Conservation (phyloP, 2,329 filamentous ascomycete genomes). For the Westerdykella sp. region DNA sequence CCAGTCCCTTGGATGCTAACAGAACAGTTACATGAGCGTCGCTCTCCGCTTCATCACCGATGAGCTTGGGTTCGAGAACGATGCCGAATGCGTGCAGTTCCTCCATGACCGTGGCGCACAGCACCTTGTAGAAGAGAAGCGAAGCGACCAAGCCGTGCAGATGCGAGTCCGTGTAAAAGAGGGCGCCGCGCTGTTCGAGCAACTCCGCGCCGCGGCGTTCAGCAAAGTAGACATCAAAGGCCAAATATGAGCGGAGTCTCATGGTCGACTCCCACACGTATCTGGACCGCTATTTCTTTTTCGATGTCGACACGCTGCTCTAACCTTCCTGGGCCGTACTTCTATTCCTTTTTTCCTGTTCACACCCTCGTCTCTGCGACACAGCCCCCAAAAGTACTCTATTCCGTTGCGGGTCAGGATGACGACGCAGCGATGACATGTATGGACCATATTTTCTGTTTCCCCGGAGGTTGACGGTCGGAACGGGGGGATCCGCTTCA, state of each 20-base stretch:
- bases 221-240: conserved; percentile 92
- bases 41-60: conserved; percentile 88
- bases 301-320: neutral
- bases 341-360: no score
- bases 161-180: conserved; percentile 54
- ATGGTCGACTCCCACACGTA: conserved; percentile 3
- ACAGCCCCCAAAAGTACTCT: no score
- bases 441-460: neutral
- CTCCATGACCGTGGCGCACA: conserved; percentile 74
- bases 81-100: conserved; percentile 85
- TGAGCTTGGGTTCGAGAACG: conserved; percentile 91
- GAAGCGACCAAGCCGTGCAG: conserved; percentile 11
- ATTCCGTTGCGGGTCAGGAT: no score
- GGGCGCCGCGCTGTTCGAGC: conserved; percentile 61
- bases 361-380: no score
- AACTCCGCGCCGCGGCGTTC: conserved; percentile 67
- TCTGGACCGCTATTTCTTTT: neutral
- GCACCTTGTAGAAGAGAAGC: conserved; percentile 68
- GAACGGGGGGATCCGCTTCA: conserved; percentile 27
- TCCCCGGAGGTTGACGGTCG: conserved; percentile 20
- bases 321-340: no score
- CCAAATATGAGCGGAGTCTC: conserved; percentile 64
- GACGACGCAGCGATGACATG: no score
- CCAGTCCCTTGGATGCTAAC: conserved; percentile 42
- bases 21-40: conserved; percentile 78